Evolutionary conservation across 2,329 filamentous ascomycete species (phyloP).

Genomic region (Pestalotiopsis sp.): DNA sequence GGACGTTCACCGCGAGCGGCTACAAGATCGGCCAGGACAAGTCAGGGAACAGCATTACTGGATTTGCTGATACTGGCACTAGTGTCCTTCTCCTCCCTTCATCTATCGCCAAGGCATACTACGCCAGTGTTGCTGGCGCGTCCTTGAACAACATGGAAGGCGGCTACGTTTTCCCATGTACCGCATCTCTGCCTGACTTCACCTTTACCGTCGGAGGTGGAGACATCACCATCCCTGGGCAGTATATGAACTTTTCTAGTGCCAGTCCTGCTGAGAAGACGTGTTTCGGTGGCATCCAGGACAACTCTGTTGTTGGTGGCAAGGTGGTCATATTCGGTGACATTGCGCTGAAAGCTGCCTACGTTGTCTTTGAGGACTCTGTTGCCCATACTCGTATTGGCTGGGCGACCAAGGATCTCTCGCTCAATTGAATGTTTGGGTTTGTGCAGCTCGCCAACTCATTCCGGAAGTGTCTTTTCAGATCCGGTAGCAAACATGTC

Average conservation of each 20-base stretch:
- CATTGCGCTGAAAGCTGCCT: slow-evolving; percentile 16
- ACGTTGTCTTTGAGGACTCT: slow-evolving; percentile 14
- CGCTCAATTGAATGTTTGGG: no score
- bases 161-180: slow-evolving; percentile 62
- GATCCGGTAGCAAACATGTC: no score
- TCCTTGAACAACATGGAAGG: slow-evolving; percentile 42
- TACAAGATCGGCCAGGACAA: slow-evolving; percentile 51
- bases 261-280: not conserved
- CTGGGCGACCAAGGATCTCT: slow-evolving; percentile 5
- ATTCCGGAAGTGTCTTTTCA: no score
- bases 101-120: slow-evolving; percentile 57
- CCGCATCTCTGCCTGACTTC: slow-evolving; percentile 45
- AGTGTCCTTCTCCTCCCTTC: slow-evolving; percentile 61
- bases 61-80: slow-evolving; percentile 64
- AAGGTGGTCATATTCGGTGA: slow-evolving; percentile 15
- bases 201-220: slow-evolving; percentile 26
- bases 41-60: slow-evolving; percentile 8
- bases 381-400: not conserved
- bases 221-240: slow-evolving; percentile 4
- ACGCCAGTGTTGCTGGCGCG: slow-evolving; percentile 55
- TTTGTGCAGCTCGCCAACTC: no score
- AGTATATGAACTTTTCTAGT: not conserved
- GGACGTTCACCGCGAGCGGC: slow-evolving; percentile 62
- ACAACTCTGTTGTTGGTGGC: slow-evolving; percentile 10
- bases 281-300: slow-evolving; percentile 7